Conservation (phyloP, 2,329 filamentous ascomycete genomes). For the Phialophora tarda region DNA sequence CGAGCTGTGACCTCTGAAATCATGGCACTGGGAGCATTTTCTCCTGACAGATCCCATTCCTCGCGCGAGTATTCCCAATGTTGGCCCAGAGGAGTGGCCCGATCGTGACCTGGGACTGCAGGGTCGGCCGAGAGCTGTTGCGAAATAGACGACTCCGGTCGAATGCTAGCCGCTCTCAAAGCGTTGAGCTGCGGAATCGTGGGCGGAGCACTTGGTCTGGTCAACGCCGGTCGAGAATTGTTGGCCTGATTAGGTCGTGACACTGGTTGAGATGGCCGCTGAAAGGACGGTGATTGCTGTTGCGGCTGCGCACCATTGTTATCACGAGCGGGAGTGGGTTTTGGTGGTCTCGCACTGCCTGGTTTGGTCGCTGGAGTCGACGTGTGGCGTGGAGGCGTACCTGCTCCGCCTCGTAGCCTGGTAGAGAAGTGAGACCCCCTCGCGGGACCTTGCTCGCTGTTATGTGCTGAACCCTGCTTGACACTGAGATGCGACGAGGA, state of each 20-base stretch:
- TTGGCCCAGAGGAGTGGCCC: background rate
- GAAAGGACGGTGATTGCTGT: background rate
- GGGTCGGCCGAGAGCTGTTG: background rate
- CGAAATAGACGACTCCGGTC: slow-evolving; percentile 1
- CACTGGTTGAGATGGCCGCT: background rate
- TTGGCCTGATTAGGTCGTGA: background rate
- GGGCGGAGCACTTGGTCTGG: background rate
- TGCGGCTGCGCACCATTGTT: background rate
- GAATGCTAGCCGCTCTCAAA: background rate
- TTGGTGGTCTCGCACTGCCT: background rate
- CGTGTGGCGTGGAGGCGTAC: background rate
- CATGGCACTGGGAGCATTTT: background rate
- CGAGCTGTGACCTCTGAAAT: background rate
- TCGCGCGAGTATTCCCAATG: background rate
- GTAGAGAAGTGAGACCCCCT: background rate
- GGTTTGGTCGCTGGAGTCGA: background rate
- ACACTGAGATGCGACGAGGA: background rate
- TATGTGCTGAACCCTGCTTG: background rate
- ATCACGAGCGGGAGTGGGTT: background rate
- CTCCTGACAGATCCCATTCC: background rate
- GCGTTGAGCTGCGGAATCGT: background rate
- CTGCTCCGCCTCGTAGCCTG: background rate
- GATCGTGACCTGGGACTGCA: background rate
- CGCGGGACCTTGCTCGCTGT: background rate
- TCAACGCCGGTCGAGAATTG: background rate